Base-by-base conservation (phyloP, 805 yeast species). In the Brettanomyces sp. region DNA sequence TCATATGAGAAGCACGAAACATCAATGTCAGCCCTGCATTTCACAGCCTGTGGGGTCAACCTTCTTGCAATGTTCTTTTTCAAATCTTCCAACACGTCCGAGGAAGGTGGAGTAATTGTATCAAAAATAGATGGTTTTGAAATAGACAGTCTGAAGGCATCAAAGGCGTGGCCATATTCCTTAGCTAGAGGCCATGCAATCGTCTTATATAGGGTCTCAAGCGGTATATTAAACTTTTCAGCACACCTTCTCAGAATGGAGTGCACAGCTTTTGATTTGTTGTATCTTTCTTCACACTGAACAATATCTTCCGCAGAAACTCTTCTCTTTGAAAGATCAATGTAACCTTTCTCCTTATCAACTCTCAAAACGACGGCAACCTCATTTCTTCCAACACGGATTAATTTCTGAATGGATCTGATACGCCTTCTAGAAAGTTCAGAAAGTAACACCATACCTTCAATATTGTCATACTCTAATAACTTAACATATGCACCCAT, bases 401-500 rank as follows among this genome's bases (percentile, higher is more conserved):
- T 90, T 65, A 89, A 79, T 66, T 93, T 93, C 70, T 93, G 99
- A 62, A 93, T 93, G 45, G 97, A 88, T 68, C 99, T 80, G 60
- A 93, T 93, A 73, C 99, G 95, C 76, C 99, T 88, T 79, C 99
- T 86, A 35, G 98, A 90, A 57, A 93, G 77, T 71, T 93, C 99
- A 38, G 95, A 85, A 59, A 93, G 77, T 54, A 93, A 74, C 48
- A 93, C 95, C 99, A 93, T 93, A 61, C 99, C 99, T 70, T 93
- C 99, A 62, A 93, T 91, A 66, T 91, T 93, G 70, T 93, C 98
- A 64, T 93, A 93, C 69, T 93, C 99, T 53, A 93, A 76, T 54
- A 93, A 76, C 67, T 89, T 91, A 53, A 93, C 95, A 66, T 93
- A 93, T 12, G 99, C 99, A 49, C 99, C 99, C 99, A 93, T 93